phyloP scores from a whole-genome alignment of 2,329 filamentous ascomycete species.

The Neurospora crassa region DNA sequence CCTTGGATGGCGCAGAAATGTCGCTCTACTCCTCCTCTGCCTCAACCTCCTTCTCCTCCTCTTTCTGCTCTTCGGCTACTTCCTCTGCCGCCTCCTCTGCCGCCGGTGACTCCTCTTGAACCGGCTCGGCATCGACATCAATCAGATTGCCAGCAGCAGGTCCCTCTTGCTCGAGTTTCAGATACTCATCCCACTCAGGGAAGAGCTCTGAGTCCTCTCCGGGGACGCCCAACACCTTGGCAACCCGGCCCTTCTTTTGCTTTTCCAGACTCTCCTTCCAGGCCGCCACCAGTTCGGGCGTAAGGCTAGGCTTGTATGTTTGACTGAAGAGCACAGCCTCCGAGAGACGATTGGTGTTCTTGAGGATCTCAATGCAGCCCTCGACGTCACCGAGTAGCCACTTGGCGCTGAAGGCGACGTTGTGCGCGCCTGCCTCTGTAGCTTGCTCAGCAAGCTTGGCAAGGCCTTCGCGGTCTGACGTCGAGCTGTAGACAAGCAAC shows the following conservation, averaged over 20 bases:
- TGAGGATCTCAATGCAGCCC: slow-evolving; percentile 69
- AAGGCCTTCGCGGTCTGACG: slow-evolving; percentile 67
- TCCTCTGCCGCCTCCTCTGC: slow-evolving; percentile 17
- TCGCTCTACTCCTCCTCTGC: slow-evolving; percentile 4
- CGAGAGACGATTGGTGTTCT: slow-evolving; percentile 66
- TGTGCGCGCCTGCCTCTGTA: slow-evolving; percentile 68
- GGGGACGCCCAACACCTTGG: slow-evolving; percentile 73
- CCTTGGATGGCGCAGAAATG: background rate
- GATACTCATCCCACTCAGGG: slow-evolving; percentile 90
- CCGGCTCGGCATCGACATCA: slow-evolving; percentile 16
- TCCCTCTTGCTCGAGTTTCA: slow-evolving; percentile 70
- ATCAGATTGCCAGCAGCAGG: slow-evolving; percentile 20
- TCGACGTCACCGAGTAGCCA: slow-evolving; percentile 82
- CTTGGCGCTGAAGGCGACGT: slow-evolving; percentile 82
- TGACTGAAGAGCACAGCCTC: slow-evolving; percentile 90
- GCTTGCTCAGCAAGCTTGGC: slow-evolving; percentile 64
- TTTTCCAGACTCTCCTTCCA: slow-evolving; percentile 86
- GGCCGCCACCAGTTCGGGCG: slow-evolving; percentile 54
- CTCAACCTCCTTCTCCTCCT: slow-evolving; percentile 8
- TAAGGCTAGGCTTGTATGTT: slow-evolving; percentile 82
- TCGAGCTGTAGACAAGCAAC: slow-evolving; percentile 80
- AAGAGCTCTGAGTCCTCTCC: slow-evolving; percentile 82
- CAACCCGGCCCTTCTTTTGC: slow-evolving; percentile 74
- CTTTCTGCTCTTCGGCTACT: slow-evolving; percentile 5
- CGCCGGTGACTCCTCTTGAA: slow-evolving; percentile 16